Evolutionary conservation across 495 filamentous ascomycete genomes (phyloP), one percentile per base, ranked within the genome.

Genomic region (Recurvomyces mirabilis): DNA sequence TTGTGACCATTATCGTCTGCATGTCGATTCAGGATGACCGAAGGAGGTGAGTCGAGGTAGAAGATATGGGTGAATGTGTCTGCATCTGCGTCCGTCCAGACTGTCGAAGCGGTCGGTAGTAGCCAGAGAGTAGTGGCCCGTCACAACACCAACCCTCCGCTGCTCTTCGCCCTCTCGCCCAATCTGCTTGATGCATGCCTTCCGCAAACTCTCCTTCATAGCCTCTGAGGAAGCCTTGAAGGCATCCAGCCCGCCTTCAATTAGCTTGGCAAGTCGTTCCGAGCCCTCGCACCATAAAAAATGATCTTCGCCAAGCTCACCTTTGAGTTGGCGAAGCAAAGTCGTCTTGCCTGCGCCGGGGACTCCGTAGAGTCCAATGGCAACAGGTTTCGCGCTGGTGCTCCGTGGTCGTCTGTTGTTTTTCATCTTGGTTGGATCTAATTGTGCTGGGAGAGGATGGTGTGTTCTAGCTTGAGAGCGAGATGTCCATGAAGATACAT

Each of bases 111-210:
- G 20, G 66, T 56, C 4, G 60, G 61, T 33, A 70, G 64, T 3
- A 54, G 13, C 75, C 73, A 81, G 53, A 81, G 72, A 65, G 75
- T 76, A 70, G 52, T 82, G 76, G 14, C 77, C 75, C 20, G 73
- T 62, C 2, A 84, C 73, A 11, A 82, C 43, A 12, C 54, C 77
- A 11, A 58, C 46, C 43, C 62, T 62, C 24, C 62, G 56, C 17
- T 38, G 65, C 0, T 52, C 18, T 7, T 36, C 35, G 47, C 69
- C 73, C 37, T 68, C 48, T 7, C 64, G 24, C 28, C 46, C 26
- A 35, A 80, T 72, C 2, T n/a, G 48, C 4, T 64, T 43, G 38
- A 81, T 78, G 23, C 75, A 73, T 33, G 41, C 40, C 43, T 63
- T n/a, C 28, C 76, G 71, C 42, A 47, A 68, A 1, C 51, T 3